Percentiles rank a stretch among this genome's conserved stretches.
phyloP scores from a whole-genome alignment of 2,329 filamentous ascomycete species.

The Penicillium corylophilum region DNA sequence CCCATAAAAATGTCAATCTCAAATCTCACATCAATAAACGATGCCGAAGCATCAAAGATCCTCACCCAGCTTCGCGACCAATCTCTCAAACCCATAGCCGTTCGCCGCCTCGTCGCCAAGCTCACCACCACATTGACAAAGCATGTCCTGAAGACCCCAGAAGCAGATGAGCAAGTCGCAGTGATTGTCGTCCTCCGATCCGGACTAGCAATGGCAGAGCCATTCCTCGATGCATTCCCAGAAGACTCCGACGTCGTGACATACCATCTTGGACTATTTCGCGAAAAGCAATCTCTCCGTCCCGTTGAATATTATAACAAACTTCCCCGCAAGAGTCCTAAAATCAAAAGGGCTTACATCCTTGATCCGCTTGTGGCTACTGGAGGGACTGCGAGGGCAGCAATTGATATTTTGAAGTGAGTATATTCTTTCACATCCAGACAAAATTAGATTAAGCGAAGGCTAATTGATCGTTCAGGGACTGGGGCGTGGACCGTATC shows the following conservation, averaged over 20 bases:
- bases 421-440: not conserved
- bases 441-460: not conserved
- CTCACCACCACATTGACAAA: constrained; percentile 26
- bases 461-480: constrained; percentile 11
- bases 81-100: constrained; percentile 3
- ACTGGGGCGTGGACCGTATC: constrained; percentile 29
- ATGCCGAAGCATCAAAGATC: constrained; percentile 5
- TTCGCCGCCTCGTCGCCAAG: constrained; percentile 6
- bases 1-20: constrained; percentile 4
- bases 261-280: constrained; percentile 32
- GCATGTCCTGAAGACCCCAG: constrained; percentile 13
- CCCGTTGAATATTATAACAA: constrained; percentile 35
- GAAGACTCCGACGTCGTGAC: constrained; percentile 25
- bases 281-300: constrained; percentile 25
- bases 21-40: constrained; percentile 7
- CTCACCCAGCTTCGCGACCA: constrained; percentile 10
- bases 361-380: constrained; percentile 31
- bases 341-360: constrained; percentile 25
- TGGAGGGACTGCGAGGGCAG: constrained; percentile 26
- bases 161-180: constrained; percentile 26
- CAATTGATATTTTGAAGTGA: constrained; percentile 28
- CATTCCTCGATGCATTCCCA: constrained; percentile 29
- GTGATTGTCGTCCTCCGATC: constrained; percentile 33
- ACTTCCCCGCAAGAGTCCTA: constrained; percentile 24
- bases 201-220: constrained; percentile 40